Evolutionary conservation across 2,329 filamentous ascomycete genomes (phyloP).

Genomic region (Sclerotiophoma versabilis): DNA sequence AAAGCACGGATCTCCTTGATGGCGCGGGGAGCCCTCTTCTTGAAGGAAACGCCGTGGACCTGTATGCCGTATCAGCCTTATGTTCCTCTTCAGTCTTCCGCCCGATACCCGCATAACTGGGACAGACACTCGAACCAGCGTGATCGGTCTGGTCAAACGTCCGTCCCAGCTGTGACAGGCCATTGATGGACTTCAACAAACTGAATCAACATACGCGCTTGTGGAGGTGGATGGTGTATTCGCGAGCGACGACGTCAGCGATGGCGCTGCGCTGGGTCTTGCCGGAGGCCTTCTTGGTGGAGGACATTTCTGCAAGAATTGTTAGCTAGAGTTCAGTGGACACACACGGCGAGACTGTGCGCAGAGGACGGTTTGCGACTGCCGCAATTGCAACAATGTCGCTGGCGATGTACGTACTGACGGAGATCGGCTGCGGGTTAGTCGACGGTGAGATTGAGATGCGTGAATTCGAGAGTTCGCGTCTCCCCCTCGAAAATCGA

Average conservation of each 20-base stretch:
- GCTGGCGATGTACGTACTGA: conserved; percentile 31
- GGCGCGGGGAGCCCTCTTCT: conserved; percentile 97
- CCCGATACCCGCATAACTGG: conserved; percentile 58
- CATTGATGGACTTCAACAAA: conserved; percentile 75
- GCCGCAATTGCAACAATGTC: not conserved
- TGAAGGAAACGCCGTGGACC: conserved; percentile 98
- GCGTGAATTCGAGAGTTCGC: conserved; percentile 27
- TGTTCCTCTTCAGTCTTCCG: conserved; percentile 67
- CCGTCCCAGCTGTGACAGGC: conserved; percentile 47
- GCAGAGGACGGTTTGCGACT: not conserved
- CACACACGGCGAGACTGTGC: not conserved
- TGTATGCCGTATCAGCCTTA: conserved; percentile 62
- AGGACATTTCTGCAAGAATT: conserved; percentile 48
- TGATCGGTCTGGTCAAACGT: conserved; percentile 27
- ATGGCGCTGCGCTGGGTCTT: conserved; percentile 88
- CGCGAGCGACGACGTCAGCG: conserved; percentile 97
- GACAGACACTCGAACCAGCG: conserved; percentile 25
- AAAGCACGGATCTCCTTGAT: conserved; percentile 99
- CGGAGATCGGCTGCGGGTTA: conserved; percentile 37
- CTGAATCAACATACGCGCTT: conserved; percentile 88
- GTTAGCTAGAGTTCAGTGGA: conserved; percentile 26
- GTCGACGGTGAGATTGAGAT: conserved; percentile 34
- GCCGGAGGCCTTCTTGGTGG: conserved; percentile 66
- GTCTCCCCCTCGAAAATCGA: conserved; percentile 18
- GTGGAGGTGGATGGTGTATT: conserved; percentile 99